A percentile compares a stretch with the other conserved stretches of the same genome.
phyloP scores from a whole-genome alignment of 139 green algal genomes.

The Diplosphaera chodatii region DNA sequence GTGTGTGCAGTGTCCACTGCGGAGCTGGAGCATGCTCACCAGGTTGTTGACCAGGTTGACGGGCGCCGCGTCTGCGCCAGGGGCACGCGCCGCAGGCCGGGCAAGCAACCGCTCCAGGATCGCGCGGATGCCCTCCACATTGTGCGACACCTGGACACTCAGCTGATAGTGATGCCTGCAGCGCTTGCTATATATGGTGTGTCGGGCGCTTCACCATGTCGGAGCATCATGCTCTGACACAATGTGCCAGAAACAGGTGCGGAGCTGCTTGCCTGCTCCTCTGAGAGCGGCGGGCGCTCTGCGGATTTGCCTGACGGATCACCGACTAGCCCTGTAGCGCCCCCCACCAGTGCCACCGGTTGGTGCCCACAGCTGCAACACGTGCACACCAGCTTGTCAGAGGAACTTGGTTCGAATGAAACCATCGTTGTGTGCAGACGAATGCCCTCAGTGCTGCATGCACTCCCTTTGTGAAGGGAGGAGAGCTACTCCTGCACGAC shows the following conservation, averaged over 20 bases:
- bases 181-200: no score
- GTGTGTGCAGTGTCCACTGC: no score
- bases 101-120: slow-evolving; percentile 33
- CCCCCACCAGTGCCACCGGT: slow-evolving; percentile 82
- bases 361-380: slow-evolving; percentile 67
- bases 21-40: slow-evolving; percentile 4
- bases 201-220: no score
- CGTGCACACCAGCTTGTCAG: no score
- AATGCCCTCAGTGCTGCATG: no score
- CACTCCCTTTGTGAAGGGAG: no score
- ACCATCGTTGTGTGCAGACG: no score
- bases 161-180: no score
- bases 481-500: no score
- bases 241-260: no score
- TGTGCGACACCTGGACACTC: slow-evolving; percentile 73
- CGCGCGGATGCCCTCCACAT: slow-evolving; percentile 54
- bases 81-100: not conserved
- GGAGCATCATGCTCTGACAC: no score
- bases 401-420: no score
- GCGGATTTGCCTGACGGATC: slow-evolving; percentile 83
- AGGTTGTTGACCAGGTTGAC: slow-evolving; percentile 79
- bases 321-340: slow-evolving; percentile 87
- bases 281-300: slow-evolving; percentile 85
- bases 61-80: slow-evolving; percentile 9
- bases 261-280: slow-evolving; percentile 32